phyloP scores from a whole-genome alignment of 495 filamentous ascomycete genomes.

The Haplographium delicatum region DNA sequence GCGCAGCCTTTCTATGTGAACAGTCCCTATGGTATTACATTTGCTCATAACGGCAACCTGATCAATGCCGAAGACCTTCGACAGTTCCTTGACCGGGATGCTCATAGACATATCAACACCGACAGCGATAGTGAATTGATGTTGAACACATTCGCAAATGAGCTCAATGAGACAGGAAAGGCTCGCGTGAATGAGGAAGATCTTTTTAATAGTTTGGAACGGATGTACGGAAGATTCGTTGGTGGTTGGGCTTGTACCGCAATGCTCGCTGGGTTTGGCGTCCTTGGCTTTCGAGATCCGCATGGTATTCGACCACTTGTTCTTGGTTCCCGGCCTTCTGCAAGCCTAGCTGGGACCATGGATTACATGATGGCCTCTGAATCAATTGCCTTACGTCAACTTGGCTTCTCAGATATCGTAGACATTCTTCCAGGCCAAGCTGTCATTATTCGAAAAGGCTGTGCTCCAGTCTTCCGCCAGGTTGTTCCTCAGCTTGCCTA shows the following conservation, averaged over 20 bases:
- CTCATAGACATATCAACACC: slow-evolving; percentile 94
- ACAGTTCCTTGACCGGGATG: slow-evolving; percentile 76
- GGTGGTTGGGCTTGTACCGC: slow-evolving; percentile 86
- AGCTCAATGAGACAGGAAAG: slow-evolving; percentile 93
- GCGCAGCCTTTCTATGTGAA: slow-evolving; percentile 93
- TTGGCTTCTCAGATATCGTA: slow-evolving; percentile 74
- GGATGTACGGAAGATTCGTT: slow-evolving; percentile 72
- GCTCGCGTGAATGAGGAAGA: slow-evolving; percentile 89
- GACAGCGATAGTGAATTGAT: slow-evolving; percentile 93
- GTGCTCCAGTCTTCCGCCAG: slow-evolving; percentile 69
- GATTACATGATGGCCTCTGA: slow-evolving; percentile 99
- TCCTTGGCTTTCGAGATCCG: slow-evolving; percentile 84
- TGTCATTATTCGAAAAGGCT: slow-evolving; percentile 86
- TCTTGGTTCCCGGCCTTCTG: slow-evolving; percentile 67
- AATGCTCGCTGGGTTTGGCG: slow-evolving; percentile 91
- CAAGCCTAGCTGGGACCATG: slow-evolving; percentile 54
- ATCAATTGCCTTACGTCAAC: slow-evolving; percentile 82
- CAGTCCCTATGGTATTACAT: slow-evolving; percentile 73
- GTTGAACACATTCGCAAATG: slow-evolving; percentile 92
- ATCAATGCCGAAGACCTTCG: slow-evolving; percentile 85
- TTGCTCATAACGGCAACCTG: slow-evolving; percentile 79
- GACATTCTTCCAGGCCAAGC: slow-evolving; percentile 91
- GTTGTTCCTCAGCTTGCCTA: slow-evolving; percentile 68
- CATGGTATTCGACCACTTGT: slow-evolving; percentile 89
- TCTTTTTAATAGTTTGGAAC: slow-evolving; percentile 69